A percentile compares a stretch with the other conserved stretches of the same genome.
These are phyloP conservation scores for Sindora glabra DNA, from an alignment of 306 rosid genomes.

Conservation along the genomic window DNA sequence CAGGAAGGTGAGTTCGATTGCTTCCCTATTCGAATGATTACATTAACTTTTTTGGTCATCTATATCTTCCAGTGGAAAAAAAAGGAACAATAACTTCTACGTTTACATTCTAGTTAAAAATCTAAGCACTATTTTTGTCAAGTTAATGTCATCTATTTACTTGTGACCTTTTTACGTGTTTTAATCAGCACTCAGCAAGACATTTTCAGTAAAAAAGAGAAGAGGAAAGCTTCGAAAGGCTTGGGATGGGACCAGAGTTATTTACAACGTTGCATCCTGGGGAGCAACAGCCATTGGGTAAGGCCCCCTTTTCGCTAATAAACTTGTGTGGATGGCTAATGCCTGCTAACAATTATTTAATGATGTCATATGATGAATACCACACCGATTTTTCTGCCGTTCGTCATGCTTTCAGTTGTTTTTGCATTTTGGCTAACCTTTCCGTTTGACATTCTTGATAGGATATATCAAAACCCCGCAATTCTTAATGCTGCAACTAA, in stretches of 20 bases:
- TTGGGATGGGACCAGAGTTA: conserved; percentile 96
- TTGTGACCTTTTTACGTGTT: conserved; percentile 25
- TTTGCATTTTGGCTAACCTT: too few relatives aligned
- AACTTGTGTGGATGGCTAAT: too few relatives aligned
- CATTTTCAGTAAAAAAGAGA: conserved; percentile 79
- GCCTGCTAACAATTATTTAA: too few relatives aligned
- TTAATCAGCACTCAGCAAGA: conserved; percentile 80
- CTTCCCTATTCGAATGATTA: not conserved
- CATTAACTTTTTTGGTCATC: too few relatives aligned
- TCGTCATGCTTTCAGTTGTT: too few relatives aligned
- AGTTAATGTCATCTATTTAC: not conserved
- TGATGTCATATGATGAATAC: too few relatives aligned
- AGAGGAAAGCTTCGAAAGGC: conserved; percentile 93
- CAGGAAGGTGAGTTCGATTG: conserved; percentile 65
- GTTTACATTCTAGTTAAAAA: not conserved
- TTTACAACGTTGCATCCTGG: conserved; percentile 96
- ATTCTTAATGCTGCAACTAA: conserved; percentile 62
- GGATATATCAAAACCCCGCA: conserved; percentile 95
- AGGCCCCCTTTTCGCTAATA: too few relatives aligned
- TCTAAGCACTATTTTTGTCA: not conserved
- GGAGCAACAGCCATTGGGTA: conserved; percentile 98
- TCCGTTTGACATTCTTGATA: conserved; percentile 18
- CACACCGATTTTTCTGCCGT: too few relatives aligned
- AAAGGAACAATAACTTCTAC: not conserved
- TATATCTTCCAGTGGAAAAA: too few relatives aligned